Conservation (phyloP, 371 early-diverging fungal genomes). For the Lichtheimia ramosa region DNA sequence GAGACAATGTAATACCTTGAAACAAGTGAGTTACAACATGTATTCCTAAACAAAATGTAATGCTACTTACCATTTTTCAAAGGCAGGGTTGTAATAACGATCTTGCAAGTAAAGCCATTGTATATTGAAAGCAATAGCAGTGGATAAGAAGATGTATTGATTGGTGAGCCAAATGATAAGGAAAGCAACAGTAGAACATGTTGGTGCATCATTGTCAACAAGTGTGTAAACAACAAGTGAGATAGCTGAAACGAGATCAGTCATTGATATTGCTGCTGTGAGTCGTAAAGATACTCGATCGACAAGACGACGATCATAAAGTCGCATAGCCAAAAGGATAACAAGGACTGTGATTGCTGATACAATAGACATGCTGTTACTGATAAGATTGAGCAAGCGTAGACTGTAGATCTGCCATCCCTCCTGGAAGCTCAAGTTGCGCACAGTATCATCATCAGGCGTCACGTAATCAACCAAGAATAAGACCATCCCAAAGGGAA, state of each 20-base stretch:
- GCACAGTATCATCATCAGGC: too few relatives aligned
- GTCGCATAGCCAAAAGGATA: conserved; percentile 17
- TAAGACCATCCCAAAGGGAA: not conserved
- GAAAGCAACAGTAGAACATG: conserved; percentile 13
- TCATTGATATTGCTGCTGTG: conserved; percentile 21
- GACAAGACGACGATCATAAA: conserved; percentile 22
- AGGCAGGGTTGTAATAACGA: conserved; percentile 18
- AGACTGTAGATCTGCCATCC: conserved; percentile 14
- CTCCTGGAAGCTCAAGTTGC: conserved; percentile 1
- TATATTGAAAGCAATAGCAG: conserved; percentile 30
- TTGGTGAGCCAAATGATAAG: conserved; percentile 25
- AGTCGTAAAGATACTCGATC: conserved; percentile 25
- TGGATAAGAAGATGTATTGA: conserved; percentile 21
- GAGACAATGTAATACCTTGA: conserved; percentile 23
- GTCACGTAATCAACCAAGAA: not conserved
- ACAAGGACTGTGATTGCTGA: conserved; percentile 17
- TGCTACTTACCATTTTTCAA: conserved; percentile 28
- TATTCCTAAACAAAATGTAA: too few relatives aligned
- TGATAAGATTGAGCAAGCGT: conserved; percentile 13
- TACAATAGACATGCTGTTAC: conserved; percentile 15
- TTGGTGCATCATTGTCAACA: not conserved
- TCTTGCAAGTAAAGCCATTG: conserved; percentile 24
- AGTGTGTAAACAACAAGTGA: conserved; percentile 15
- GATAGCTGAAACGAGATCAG: conserved; percentile 16
- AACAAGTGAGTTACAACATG: too few relatives aligned